Percentiles rank a stretch among this genome's conserved stretches.
phyloP scores from a whole-genome alignment of 768 basidiomycete genomes.

The Ramaria rubella region DNA sequence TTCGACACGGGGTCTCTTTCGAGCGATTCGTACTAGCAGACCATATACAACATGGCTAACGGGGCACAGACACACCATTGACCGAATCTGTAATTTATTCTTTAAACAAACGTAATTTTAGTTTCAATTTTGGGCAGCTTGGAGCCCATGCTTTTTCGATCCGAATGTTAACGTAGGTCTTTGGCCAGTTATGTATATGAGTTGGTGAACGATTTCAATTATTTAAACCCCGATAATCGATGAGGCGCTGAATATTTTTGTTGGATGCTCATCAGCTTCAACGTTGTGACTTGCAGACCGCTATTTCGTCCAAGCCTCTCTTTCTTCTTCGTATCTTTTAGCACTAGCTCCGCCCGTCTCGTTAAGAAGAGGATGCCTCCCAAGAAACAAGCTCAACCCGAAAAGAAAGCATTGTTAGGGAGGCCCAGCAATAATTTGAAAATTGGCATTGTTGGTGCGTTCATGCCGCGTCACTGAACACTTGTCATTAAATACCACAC shows the following conservation, averaged over 20 bases:
- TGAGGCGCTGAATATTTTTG: not conserved
- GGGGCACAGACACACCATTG: too few species aligned
- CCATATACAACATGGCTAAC: too few species aligned
- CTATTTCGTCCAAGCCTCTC: slow-evolving; percentile 2
- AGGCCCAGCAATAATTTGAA: slow-evolving; percentile 95
- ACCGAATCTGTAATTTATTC: too few species aligned
- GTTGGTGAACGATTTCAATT: not conserved
- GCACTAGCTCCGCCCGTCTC: slow-evolving; percentile 30
- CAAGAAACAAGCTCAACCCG: slow-evolving; percentile 68
- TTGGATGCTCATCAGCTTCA: slow-evolving; percentile 8
- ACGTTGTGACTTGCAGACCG: not conserved
- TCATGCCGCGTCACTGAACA: slow-evolving; percentile 14
- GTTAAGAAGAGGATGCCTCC: slow-evolving; percentile 81
- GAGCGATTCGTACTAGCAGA: not conserved
- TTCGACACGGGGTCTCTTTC: slow-evolving; percentile 24
- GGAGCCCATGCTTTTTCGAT: too few species aligned
- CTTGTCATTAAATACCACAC: slow-evolving; percentile 11
- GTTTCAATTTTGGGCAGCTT: too few species aligned
- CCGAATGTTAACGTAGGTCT: too few species aligned
- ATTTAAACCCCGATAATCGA: slow-evolving; percentile 11
- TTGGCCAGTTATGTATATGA: not conserved
- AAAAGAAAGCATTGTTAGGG: slow-evolving; percentile 86
- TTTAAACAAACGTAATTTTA: too few species aligned
- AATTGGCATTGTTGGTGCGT: slow-evolving; percentile 96
- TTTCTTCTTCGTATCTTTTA: slow-evolving; percentile 25